These are phyloP conservation scores for Trichophaea hybrida DNA, from an alignment of 2,329 filamentous ascomycete species.

Conservation along the genomic window DNA sequence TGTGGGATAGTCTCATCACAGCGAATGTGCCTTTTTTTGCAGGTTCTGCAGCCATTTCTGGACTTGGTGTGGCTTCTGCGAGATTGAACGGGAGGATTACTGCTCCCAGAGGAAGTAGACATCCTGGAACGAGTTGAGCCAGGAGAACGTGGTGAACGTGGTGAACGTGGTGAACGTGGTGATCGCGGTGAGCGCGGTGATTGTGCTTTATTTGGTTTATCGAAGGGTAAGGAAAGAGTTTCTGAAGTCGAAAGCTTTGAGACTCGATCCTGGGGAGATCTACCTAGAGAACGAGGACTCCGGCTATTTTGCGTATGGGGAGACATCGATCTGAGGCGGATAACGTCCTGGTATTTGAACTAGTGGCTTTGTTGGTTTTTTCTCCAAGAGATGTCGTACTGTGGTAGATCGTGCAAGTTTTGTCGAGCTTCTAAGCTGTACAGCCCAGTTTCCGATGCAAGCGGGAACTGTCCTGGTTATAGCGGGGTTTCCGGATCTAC, in stretches of 20 bases:
- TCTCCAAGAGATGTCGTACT: not conserved
- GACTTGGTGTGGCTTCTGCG: conserved; percentile 92
- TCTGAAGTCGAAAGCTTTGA: conserved; percentile 3
- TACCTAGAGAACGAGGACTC: not conserved
- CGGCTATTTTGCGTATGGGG: not conserved
- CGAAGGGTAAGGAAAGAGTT: not conserved
- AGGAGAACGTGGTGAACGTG: not conserved
- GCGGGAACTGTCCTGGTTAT: not conserved
- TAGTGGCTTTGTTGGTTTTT: not conserved
- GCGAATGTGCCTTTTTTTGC: conserved; percentile 91
- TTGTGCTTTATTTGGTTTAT: not conserved
- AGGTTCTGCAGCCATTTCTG: conserved; percentile 93
- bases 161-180: not conserved
- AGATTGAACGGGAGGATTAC: conserved; percentile 7
- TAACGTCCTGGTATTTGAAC: conserved; percentile 3
- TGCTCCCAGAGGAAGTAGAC: not conserved
- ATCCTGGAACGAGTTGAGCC: conserved; percentile 2
- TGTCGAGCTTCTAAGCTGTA: not conserved
- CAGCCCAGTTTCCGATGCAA: not conserved
- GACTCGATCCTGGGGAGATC: not conserved
- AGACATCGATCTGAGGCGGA: conserved; percentile 1
- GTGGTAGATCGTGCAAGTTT: not conserved
- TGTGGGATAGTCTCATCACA: conserved; percentile 97
- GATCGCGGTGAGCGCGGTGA: not conserved
- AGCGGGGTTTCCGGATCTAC: not conserved